These are phyloP conservation scores for Colletotrichum camelliae DNA, from an alignment of 2,329 filamentous ascomycete species.

Conservation along the genomic window DNA sequence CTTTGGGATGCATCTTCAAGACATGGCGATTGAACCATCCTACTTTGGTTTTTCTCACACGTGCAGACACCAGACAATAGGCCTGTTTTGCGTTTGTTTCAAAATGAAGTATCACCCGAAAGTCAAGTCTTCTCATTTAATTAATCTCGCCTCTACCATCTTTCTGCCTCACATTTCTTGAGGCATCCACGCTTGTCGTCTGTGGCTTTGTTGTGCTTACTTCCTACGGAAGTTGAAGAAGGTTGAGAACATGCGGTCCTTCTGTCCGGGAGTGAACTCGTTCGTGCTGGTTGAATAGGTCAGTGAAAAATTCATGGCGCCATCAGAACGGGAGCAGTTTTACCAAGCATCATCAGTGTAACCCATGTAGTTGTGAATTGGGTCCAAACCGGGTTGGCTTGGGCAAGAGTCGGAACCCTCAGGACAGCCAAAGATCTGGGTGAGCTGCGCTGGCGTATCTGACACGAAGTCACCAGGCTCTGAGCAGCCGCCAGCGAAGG, in stretches of 20 bases:
- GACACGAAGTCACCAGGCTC: constrained; percentile 38
- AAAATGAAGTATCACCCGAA: background rate
- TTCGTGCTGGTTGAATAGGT: background rate
- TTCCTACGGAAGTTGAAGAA: constrained; percentile 16
- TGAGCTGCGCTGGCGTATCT: constrained; percentile 41
- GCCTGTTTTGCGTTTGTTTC: background rate
- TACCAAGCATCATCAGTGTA: constrained; percentile 38
- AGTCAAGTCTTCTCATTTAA: background rate
- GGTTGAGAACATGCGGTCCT: constrained; percentile 37
- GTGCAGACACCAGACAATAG: background rate
- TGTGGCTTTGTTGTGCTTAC: background rate
- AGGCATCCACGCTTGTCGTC: background rate
- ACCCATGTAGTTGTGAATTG: constrained; percentile 30
- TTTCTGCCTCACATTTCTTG: background rate
- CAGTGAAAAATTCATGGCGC: background rate
- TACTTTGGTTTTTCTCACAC: background rate
- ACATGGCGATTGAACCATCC: background rate
- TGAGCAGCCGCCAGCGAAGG: constrained; percentile 41
- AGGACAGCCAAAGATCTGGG: constrained; percentile 22
- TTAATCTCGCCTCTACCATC: background rate
- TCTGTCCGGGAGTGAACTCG: constrained; percentile 49
- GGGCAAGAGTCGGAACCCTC: constrained; percentile 27
- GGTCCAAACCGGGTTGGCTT: constrained; percentile 24
- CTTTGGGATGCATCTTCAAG: background rate
- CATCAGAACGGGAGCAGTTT: background rate